Base-by-base conservation (phyloP, 2,329 filamentous ascomycete genomes). In the Fusarium nodosum region DNA sequence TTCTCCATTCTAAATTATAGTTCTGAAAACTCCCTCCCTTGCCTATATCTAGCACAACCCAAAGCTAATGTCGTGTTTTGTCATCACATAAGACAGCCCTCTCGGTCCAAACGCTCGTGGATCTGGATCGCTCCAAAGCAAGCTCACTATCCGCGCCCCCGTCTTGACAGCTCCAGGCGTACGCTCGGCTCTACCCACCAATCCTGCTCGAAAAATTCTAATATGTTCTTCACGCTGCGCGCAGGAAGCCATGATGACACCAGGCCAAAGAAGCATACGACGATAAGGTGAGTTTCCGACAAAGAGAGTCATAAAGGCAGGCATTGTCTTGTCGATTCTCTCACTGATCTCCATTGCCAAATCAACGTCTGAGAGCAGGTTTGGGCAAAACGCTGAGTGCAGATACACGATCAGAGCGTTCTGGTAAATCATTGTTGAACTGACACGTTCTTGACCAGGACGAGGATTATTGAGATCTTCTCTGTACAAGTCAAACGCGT, bases 181-280 rank as follows among this genome's bases (percentile, higher is more conserved):
- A 1, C 34, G 41, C 2, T 58, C 26, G 4, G 42, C 47, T 15
- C 20, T 62, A 0, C 57, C 60, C 0, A 44, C 12, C 1, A 63
- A 28, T 2, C 60, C 60, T n/a, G 16, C 3, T 0, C 42, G 42
- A 7, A 63, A 62, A 3, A 22, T 30, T 1, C 5, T 22, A 0
- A 63, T 8, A 4, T 63, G 60, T 5, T 63, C 47, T 0, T 33
- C 28, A 12, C 36, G 47, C 8, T 42, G 42, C 4, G 60, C 36
- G 12, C 44, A 53, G 3, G 60, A 63, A 15, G 57, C 60, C 47
- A 62, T 62, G 0, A 63, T 56, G 2, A 53, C 50, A 1, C 60
- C 57, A 4, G 60, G 60, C 60, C 60, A 63, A 11, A 63, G 47
- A 2, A 63, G 36, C 57, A 47, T 63, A 10, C 57, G 60, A 0